Base-by-base conservation (phyloP, 345 rosid genomes). In the Microthlaspi erraticum region DNA sequence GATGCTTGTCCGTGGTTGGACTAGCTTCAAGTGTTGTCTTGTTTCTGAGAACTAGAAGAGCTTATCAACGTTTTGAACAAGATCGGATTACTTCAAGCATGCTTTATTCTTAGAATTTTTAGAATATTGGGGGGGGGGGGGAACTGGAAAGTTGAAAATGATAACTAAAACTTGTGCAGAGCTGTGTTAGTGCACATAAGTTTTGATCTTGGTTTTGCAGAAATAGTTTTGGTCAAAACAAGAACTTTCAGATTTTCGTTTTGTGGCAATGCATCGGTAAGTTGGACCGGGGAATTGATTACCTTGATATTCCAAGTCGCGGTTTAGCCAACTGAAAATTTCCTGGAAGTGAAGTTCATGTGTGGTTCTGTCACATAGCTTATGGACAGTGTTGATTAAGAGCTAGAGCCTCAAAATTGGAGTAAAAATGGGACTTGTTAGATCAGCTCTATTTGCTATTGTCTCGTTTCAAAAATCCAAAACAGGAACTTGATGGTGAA, bases 11-110 rank as follows among this genome's bases (percentile, higher is more conserved):
- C 18, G 64, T 91, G 23, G 7, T 87, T 20, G 98, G 98, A 10
- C 75, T 93, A 51, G 78, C 51, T 61, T 87, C 80, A 10, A 89
- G 91, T 50, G 64, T 86, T 70, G 74, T 88, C 31, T 75, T 93
- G 60, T 93, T 88, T 77, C 63, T 86, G 42, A 87, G 97, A 79
- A 93, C 98, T 8, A 89, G 82, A 72, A 77, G 78, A 33, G 96
- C 97, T 16, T 93, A 91, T 52, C 83, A 84, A 56, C 87, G 78
- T 55, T 93, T 91, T 45, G 98, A 93, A 73, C 60, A 61, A 62
- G 87, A 83, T 34, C 84, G 96, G 17, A 68, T 77, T 16, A 33
- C 70, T 6, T 71, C 76, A 26, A 74, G 68, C 67, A 59, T 74
- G 73, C 20, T 74, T 16, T 67, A 59, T 56, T 59, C 68, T 19